Evolutionary conservation across 495 filamentous ascomycete species (phyloP).

Genomic region (Podospora appendiculata): DNA sequence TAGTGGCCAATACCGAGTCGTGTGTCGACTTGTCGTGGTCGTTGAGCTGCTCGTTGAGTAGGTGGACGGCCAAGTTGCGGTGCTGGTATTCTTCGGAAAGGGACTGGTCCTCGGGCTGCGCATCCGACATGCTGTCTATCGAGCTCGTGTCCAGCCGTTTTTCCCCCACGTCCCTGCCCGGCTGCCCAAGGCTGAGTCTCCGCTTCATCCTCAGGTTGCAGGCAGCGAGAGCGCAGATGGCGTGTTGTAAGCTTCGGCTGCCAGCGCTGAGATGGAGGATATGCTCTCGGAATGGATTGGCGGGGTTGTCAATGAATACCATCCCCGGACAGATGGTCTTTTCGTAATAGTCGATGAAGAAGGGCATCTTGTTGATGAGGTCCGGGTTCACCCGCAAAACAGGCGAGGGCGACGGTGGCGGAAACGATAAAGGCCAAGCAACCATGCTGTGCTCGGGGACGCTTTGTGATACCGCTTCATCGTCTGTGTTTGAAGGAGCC

Average conservation of each 20-base stretch:
- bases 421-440: slow-evolving; percentile 17
- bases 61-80: slow-evolving; percentile 69
- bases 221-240: slow-evolving; percentile 80
- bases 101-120: slow-evolving; percentile 39
- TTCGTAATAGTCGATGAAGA: slow-evolving; percentile 71
- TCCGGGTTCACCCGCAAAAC: slow-evolving; percentile 38
- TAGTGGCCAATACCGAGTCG: slow-evolving; percentile 81
- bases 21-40: slow-evolving; percentile 65
- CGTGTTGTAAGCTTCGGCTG: slow-evolving; percentile 80
- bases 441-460: slow-evolving; percentile 14
- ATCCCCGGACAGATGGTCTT: slow-evolving; percentile 86
- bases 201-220: slow-evolving; percentile 70
- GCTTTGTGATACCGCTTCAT: slow-evolving; percentile 30
- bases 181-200: slow-evolving; percentile 45
- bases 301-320: slow-evolving; percentile 81
- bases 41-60: slow-evolving; percentile 75
- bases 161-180: slow-evolving; percentile 30
- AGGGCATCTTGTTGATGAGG: slow-evolving; percentile 49
- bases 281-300: slow-evolving; percentile 77
- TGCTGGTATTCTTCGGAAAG: slow-evolving; percentile 74
- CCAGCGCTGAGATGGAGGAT: slow-evolving; percentile 70
- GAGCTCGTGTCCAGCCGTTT: slow-evolving; percentile 26
- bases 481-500: slow-evolving; percentile 32
- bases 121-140: slow-evolving; percentile 26
- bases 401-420: slow-evolving; percentile 18